Evolutionary conservation across 768 basidiomycete species (phyloP).

Genomic region (Tephrocybe sp.): DNA sequence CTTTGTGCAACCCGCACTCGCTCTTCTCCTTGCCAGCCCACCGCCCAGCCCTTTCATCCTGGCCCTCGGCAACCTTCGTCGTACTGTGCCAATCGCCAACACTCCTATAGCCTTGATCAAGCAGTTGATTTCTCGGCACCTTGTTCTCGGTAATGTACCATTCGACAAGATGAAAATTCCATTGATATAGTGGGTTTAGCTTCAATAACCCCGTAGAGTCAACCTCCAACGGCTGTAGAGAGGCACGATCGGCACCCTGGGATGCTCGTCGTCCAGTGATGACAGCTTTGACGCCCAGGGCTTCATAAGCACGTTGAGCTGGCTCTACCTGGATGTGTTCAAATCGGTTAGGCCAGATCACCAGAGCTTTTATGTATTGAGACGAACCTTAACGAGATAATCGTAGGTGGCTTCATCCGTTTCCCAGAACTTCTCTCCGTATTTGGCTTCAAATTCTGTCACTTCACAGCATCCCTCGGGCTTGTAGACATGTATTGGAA

Average conservation of each 20-base stretch:
- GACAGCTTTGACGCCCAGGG: conserved; percentile 76
- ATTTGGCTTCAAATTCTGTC: conserved; percentile 74
- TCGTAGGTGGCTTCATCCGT: conserved; percentile 87
- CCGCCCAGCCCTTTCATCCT: conserved; percentile 87
- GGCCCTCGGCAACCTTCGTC: conserved; percentile 58
- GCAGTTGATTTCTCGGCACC: conserved; percentile 86
- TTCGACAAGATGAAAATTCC: conserved; percentile 84
- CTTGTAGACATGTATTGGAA: conserved; percentile 73
- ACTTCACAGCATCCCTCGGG: conserved; percentile 70
- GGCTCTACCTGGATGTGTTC: conserved; percentile 75
- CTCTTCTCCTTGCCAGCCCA: conserved; percentile 93
- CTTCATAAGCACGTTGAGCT: conserved; percentile 81
- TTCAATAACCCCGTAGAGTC: conserved; percentile 90
- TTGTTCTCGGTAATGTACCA: conserved; percentile 79
- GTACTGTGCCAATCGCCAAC: conserved; percentile 99
- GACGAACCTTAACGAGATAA: conserved; percentile 81
- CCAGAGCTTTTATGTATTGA: not conserved
- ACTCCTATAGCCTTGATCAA: conserved; percentile 90
- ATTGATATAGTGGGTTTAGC: conserved; percentile 89
- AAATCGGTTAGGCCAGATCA: not conserved
- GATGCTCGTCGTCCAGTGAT: conserved; percentile 95
- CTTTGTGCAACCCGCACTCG: conserved; percentile 93
- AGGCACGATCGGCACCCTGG: conserved; percentile 88
- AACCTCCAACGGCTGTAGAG: conserved; percentile 83
- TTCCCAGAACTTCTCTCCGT: conserved; percentile 87